A percentile compares a stretch with the other conserved stretches of the same genome.
Conservation (phyloP, 2,329 filamentous ascomycete species). For the Alternaria sp. region DNA sequence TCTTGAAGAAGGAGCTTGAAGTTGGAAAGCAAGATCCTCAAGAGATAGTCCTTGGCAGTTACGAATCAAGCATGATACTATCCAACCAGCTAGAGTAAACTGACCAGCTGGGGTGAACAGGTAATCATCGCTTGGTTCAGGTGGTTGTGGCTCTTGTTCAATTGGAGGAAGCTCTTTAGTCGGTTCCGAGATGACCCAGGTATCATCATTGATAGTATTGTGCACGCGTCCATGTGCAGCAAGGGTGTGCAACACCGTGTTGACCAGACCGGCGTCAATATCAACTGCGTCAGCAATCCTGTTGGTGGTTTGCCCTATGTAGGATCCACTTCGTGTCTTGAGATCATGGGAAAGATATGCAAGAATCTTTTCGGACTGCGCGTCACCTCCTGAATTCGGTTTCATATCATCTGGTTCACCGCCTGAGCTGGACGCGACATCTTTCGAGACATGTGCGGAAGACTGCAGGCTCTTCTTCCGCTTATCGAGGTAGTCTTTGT, state of each 20-base stretch:
- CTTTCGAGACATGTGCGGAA: not conserved
- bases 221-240: slow-evolving; percentile 17
- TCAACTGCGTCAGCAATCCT: slow-evolving; percentile 16
- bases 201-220: slow-evolving; percentile 24
- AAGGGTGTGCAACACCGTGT: not conserved
- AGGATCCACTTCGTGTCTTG: slow-evolving; percentile 25
- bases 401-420: not conserved
- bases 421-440: not conserved
- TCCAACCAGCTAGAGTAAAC: not conserved
- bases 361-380: slow-evolving; percentile 11
- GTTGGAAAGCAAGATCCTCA: rapidly evolving
- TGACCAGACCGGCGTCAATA: too few relatives aligned
- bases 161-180: too few relatives aligned
- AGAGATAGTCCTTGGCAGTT: not conserved
- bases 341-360: slow-evolving; percentile 22
- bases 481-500: too few relatives aligned
- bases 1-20: not conserved
- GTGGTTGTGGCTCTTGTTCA: not conserved
- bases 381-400: not conserved
- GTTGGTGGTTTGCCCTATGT: slow-evolving; percentile 22
- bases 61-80: not conserved
- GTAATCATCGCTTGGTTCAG: not conserved
- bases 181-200: slow-evolving; percentile 27
- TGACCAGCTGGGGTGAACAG: too few relatives aligned
- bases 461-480: too few relatives aligned